Percentiles rank a stretch among this genome's conserved stretches.
Evolutionary conservation across 768 basidiomycete species (phyloP).

Genomic region (Piloderma croceum): DNA sequence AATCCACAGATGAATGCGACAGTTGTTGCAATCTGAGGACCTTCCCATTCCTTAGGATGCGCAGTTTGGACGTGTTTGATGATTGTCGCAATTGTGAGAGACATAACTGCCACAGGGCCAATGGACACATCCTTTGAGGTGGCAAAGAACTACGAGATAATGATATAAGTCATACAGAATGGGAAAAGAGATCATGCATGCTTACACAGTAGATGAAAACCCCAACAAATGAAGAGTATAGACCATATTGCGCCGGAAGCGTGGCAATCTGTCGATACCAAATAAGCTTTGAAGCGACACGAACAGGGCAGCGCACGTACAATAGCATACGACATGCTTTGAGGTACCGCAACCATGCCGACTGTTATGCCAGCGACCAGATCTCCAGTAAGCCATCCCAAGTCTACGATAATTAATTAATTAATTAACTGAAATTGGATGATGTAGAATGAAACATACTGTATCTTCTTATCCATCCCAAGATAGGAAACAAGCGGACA

Average conservation of each 20-base stretch:
- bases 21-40: conserved; percentile 75
- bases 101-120: conserved; percentile 99
- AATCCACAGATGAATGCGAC: conserved; percentile 86
- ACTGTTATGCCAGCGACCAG: conserved; percentile 89
- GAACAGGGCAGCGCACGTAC: conserved; percentile 28
- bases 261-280: conserved; percentile 60
- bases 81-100: conserved; percentile 77
- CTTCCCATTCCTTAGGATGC: conserved; percentile 53
- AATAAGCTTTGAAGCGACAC: background rate
- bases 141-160: conserved; percentile 68
- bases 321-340: conserved; percentile 85
- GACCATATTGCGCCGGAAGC: conserved; percentile 80
- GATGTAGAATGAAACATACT: conserved; percentile 42
- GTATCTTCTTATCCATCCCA: conserved; percentile 83
- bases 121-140: conserved; percentile 99
- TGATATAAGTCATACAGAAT: background rate
- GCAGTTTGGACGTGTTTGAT: conserved; percentile 56
- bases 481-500: conserved; percentile 72
- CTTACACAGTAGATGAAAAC: conserved; percentile 77
- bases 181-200: too few relatives aligned
- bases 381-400: conserved; percentile 82
- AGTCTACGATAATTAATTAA: too few relatives aligned
- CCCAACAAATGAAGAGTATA: conserved; percentile 92
- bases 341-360: conserved; percentile 92
- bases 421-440: background rate